Evolutionary conservation across 352 stramenopile species (phyloP).

Genomic region (Phytophthora citricola): DNA sequence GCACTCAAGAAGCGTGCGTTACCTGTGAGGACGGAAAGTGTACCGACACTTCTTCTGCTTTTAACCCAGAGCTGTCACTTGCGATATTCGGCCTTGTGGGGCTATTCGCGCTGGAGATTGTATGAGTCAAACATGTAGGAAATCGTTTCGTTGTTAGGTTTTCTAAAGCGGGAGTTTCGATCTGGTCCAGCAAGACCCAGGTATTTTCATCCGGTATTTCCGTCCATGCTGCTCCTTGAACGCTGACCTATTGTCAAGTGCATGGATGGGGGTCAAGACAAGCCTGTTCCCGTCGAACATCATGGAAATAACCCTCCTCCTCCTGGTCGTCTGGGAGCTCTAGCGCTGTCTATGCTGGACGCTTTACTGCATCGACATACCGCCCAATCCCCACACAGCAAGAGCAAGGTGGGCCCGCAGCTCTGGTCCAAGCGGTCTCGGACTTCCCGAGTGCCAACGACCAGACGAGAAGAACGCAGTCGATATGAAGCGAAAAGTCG

Average conservation of each 20-base stretch:
- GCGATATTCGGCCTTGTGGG: background rate
- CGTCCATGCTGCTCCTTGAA: conserved; percentile 1
- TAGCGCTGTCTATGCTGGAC: conserved; percentile 26
- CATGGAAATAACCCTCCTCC: conserved; percentile 16
- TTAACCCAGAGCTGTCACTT: background rate
- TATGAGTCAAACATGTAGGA: background rate
- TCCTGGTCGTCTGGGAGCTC: conserved; percentile 12
- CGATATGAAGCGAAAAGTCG: conserved; percentile 17
- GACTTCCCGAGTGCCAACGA: conserved; percentile 5
- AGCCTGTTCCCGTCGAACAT: background rate
- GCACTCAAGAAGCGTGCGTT: conserved; percentile 14
- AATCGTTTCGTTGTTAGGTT: too few relatives aligned
- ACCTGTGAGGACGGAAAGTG: conserved; percentile 16
- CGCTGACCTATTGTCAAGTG: background rate
- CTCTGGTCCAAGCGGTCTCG: conserved; percentile 12
- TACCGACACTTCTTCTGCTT: conserved; percentile 3
- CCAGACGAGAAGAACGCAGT: conserved; percentile 12
- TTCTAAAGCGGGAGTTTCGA: too few relatives aligned
- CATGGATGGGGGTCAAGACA: conserved; percentile 26
- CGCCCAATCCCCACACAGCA: conserved; percentile 5
- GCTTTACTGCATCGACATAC: conserved; percentile 19
- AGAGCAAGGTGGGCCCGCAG: conserved; percentile 19
- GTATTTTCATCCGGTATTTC: conserved; percentile 6
- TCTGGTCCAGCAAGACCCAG: too few relatives aligned
- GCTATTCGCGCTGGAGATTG: background rate